Base-by-base conservation (phyloP, 2,329 filamentous ascomycete species). In the Atkinsonella hypoxylon region DNA sequence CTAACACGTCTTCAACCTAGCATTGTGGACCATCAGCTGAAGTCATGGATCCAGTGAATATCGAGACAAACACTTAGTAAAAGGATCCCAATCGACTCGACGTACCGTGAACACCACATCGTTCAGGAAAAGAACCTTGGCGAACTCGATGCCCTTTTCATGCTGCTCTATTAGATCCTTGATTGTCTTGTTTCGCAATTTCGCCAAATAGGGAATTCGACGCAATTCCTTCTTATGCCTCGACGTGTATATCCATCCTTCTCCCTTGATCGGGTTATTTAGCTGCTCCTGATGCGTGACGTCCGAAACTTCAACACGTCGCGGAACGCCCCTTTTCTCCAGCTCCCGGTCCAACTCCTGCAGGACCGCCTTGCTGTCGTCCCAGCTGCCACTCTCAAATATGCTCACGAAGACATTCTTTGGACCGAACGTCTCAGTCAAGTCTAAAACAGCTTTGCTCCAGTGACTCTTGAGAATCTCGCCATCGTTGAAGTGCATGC, bases 401-500 rank as follows among this genome's bases (percentile, higher is more conserved):
- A 87, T 74, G 53, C 78, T 81, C 40, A 89, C 74, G 60, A 77
- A 87, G 2, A 87, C 77, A 60, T 87, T 86, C 3, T 79, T 70
- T 0, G 74, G 66, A 0, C 83, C 83, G 4, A 87, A 66, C 6
- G 70, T 67, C 44, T 74, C 67, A 5, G 77, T 72, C 18, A 88
- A 67, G 2, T 75, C 68, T 7, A 83, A 52, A 2, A 88, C 68
- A 0, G 79, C 80, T 6, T 72, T 64, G 54, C 74, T 81, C 83
- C 84, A 88, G 57, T 82, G 74, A 5, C 69, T 68, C 8, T 76
- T 72, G 2, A 88, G 70, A 22, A 86, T 68, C 1, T 63, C 61
- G 53, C 77, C 83, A 55, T 79, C 79, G 58, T 85, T 87, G 74
- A 82, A 86, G 59, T 85, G 82, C 61, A 83, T 79, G 54, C 78